Base-by-base conservation (phyloP, 1,284 basidiomycete species). In the Ceratobasidium sp. region DNA sequence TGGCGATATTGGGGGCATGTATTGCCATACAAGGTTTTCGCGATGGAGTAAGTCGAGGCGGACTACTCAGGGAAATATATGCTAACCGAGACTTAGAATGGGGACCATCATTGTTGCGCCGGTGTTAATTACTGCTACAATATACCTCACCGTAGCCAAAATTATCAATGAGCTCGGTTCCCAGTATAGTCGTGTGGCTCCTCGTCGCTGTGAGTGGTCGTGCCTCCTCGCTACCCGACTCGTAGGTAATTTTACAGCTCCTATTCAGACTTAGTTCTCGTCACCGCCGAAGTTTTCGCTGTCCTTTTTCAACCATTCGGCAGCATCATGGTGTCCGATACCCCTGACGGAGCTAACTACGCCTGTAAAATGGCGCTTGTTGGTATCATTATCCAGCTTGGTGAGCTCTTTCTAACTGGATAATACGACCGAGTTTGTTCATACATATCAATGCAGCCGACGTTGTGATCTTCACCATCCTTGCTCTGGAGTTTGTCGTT, bases 11-110 rank as follows among this genome's bases (percentile, higher is more conserved):
- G 80, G 79, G 69, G 67, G 17, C 73, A 74, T 27, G 36, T 75
- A 24, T 76, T 62, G 17, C 74, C 75, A 7, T 17, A 51, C 15
- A 73, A 54, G 17, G 57, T 85, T 0, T 86, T 82, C 76, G 81
- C 87, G 74, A 86, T 88, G 76, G 87, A 89, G 85, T 86, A 73
- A 62, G 85, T 71, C 15, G 9, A 6, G 27, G 14, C 27, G 4
- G 17, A 31, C 31, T 17, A 15, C 4, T 8, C 19, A 15, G 14
- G 1, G 59, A 77, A 29, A 74, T 54, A 14, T 50, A 33, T 2
- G 63, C 47, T 65, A 7, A 65, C 15, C 27, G 17, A 3, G 15
- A 27, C 2, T 2, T 27, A 60, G 69, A 63, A 54, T 53, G 11
- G 22, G 31, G 19, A 62, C 69, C 9, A 75, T 65, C 31, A 63